Conservation (phyloP, 176 grass and related monocot genomes). For the Chrysopogon serrulatus region DNA sequence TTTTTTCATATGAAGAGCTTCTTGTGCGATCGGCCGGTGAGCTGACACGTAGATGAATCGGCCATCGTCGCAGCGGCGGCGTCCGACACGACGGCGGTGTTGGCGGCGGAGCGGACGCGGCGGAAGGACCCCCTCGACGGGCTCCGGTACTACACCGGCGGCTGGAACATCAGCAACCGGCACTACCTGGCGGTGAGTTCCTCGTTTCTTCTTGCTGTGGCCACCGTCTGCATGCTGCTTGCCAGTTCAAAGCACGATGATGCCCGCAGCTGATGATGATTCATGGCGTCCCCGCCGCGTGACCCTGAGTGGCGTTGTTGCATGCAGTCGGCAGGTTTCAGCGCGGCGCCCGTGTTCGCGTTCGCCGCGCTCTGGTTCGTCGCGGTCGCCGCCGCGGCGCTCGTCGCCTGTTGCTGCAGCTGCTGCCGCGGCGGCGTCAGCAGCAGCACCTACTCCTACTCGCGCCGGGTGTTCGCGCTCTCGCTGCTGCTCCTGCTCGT, state of each 20-base stretch:
- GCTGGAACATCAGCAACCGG: conserved; percentile 88
- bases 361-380: conserved; percentile 47
- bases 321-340: conserved; percentile 75
- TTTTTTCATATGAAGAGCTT: not conserved
- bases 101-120: conserved; percentile 64
- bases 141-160: conserved; percentile 60
- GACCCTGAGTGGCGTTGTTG: not conserved
- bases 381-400: conserved; percentile 32
- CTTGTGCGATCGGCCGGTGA: not conserved
- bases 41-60: not conserved
- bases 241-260: not conserved
- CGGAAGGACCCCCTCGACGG: conserved; percentile 75
- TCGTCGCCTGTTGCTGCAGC: conserved; percentile 36
- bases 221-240: not conserved
- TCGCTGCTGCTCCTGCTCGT: conserved; percentile 43
- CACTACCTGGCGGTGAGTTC: conserved; percentile 79
- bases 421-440: conserved; percentile 19
- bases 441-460: conserved; percentile 40
- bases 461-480: conserved; percentile 23
- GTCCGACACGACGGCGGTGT: conserved; percentile 2
- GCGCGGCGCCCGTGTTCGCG: conserved; percentile 62
- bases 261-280: not conserved
- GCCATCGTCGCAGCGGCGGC: not conserved
- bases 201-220: not conserved
- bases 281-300: not conserved